Percentiles rank a stretch among this genome's conserved stretches.
phyloP scores from a whole-genome alignment of 495 filamentous ascomycete species.

The Haplographium delicatum region DNA sequence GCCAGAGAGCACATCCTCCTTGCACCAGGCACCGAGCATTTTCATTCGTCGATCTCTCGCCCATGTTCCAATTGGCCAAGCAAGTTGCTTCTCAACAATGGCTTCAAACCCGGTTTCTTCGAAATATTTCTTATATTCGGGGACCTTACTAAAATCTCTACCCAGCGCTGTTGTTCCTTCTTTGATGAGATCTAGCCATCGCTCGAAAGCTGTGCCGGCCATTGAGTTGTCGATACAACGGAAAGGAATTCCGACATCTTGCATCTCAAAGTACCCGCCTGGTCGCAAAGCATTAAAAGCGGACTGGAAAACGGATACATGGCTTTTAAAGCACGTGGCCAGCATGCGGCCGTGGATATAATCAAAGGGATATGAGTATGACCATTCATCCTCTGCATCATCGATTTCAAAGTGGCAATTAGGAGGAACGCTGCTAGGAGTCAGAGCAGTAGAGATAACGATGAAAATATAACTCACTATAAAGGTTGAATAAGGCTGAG shows the following conservation, averaged over 20 bases:
- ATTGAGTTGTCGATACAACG: conserved; percentile 25
- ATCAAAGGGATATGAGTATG: conserved; percentile 30
- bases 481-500: conserved; percentile 39
- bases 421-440: conserved; percentile 29
- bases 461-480: conserved; percentile 1
- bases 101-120: conserved; percentile 53
- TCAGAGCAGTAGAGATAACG: neutral
- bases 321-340: conserved; percentile 36
- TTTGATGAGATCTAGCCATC: conserved; percentile 27
- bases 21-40: conserved; percentile 38
- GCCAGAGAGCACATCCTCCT: conserved; percentile 19
- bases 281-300: conserved; percentile 37
- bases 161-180: conserved; percentile 16
- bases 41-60: conserved; percentile 39
- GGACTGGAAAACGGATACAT: conserved; percentile 33
- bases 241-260: conserved; percentile 34
- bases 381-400: conserved; percentile 32
- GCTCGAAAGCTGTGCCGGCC: conserved; percentile 27
- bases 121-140: conserved; percentile 26
- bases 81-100: conserved; percentile 43
- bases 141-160: neutral
- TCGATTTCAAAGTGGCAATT: conserved; percentile 49
- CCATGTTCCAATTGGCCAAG: conserved; percentile 48
- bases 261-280: conserved; percentile 45
- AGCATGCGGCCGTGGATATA: conserved; percentile 42